Evolutionary conservation across 306 rosid species (phyloP).

Genomic region (Vachellia pachyceras): DNA sequence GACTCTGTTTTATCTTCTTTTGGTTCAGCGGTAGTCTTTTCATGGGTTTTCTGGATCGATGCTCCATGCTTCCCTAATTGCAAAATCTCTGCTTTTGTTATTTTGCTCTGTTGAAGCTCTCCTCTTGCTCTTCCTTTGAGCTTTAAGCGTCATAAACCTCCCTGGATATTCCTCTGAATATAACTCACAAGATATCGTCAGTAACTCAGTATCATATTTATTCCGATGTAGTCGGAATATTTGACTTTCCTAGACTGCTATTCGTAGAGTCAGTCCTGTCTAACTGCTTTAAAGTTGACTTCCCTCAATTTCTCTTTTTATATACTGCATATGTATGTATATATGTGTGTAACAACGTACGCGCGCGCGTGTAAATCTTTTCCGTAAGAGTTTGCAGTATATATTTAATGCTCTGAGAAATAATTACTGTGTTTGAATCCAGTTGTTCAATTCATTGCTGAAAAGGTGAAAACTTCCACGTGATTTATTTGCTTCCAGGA

Average conservation of each 20-base stretch:
- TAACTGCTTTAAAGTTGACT: not conserved
- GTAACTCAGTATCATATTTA: not conserved
- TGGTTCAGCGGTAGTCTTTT: not conserved
- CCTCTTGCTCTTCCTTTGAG: not conserved
- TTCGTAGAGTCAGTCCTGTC: not conserved
- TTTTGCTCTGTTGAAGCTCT: not conserved
- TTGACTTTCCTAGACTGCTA: not conserved
- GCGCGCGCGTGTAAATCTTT: not conserved
- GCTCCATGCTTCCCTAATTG: not conserved
- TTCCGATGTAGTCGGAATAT: too few species aligned
- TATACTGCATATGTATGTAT: not conserved
- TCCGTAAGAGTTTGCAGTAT: not conserved
- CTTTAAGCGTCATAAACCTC: not conserved
- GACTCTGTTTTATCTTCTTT: too few species aligned
- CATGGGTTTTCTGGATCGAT: conserved; percentile 1
- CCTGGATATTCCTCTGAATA: not conserved
- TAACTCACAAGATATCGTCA: not conserved
- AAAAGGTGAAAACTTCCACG: not conserved
- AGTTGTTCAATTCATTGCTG: conserved; percentile 10
- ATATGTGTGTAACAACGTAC: not conserved
- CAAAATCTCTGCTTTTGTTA: not conserved
- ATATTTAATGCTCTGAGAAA: conserved; percentile 7
- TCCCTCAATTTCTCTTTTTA: not conserved
- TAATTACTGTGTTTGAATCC: not conserved
- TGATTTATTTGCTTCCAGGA: conserved; percentile 50